Percentiles rank a stretch among this genome's conserved stretches.
Evolutionary conservation across 139 green algal genomes (phyloP).

Genomic region (Volvox africanus): DNA sequence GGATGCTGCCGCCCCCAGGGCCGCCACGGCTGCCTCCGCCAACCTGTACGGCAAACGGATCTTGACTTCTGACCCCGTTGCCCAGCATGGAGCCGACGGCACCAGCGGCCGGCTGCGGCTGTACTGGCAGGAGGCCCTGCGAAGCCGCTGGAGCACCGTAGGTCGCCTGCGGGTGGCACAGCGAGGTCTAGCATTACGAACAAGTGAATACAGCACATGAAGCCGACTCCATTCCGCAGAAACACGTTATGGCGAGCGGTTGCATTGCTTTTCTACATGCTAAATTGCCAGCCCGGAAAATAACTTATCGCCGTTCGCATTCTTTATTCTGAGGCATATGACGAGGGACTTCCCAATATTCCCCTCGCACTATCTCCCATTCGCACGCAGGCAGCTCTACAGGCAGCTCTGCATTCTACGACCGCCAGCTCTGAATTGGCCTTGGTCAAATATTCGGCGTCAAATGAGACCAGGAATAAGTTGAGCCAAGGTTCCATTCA

Average conservation of each 20-base stretch:
- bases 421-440: too few relatives aligned
- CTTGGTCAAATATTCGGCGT: too few relatives aligned
- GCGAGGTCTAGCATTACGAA: neutral
- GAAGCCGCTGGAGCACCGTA: slow-evolving; percentile 14
- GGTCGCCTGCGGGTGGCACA: neutral
- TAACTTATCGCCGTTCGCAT: neutral
- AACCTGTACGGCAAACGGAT: neutral
- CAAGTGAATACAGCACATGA: neutral
- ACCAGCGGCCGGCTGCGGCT: neutral
- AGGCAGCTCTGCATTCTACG: too few relatives aligned
- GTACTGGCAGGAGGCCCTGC: slow-evolving; percentile 4
- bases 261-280: neutral
- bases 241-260: neutral
- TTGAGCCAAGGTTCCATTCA: too few relatives aligned
- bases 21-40: neutral
- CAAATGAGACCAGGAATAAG: too few relatives aligned
- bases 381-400: too few relatives aligned
- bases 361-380: too few relatives aligned
- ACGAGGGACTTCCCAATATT: neutral
- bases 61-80: neutral
- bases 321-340: neutral
- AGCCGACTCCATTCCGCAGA: neutral
- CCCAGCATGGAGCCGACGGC: neutral
- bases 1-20: neutral
- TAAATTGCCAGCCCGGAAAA: neutral